Evolutionary conservation across 2,329 filamentous ascomycete genomes (phyloP).

Genomic region (Fusarium incarnatum): DNA sequence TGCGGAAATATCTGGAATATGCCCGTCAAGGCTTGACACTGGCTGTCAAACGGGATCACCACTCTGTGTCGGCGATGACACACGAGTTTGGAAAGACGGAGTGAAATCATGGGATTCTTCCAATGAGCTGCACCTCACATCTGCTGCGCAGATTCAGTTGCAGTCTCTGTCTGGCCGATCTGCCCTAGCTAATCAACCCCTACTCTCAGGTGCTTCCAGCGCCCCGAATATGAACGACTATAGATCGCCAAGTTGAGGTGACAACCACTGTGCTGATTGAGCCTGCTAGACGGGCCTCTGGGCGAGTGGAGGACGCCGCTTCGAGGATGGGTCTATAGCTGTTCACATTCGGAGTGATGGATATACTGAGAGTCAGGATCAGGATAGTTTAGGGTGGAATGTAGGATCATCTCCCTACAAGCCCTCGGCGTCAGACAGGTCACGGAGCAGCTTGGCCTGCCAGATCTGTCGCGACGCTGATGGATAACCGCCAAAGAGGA

Average conservation of each 20-base stretch:
- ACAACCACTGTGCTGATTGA: slow-evolving; percentile 21
- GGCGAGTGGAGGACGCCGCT: slow-evolving; percentile 38
- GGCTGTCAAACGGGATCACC: slow-evolving; percentile 57
- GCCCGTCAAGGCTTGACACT: slow-evolving; percentile 55
- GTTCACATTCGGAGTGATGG: slow-evolving; percentile 26
- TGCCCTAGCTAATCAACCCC: slow-evolving; percentile 27
- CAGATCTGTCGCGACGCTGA: slow-evolving; percentile 4
- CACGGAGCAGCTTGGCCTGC: slow-evolving; percentile 39
- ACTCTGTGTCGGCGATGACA: slow-evolving; percentile 31
- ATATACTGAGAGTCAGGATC: slow-evolving; percentile 15
- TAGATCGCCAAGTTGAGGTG: slow-evolving; percentile 37
- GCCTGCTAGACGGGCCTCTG: slow-evolving; percentile 45
- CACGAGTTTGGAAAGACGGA: slow-evolving; percentile 47
- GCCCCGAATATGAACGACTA: slow-evolving; percentile 21
- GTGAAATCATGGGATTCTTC: slow-evolving; percentile 46
- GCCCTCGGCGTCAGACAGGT: slow-evolving; percentile 23
- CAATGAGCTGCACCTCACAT: slow-evolving; percentile 47
- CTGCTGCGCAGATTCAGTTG: slow-evolving; percentile 51
- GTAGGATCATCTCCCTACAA: slow-evolving; percentile 49
- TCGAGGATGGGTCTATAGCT: slow-evolving; percentile 32
- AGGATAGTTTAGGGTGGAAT: slow-evolving; percentile 39
- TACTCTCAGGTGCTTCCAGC: not conserved
- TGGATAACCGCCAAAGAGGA: slow-evolving; percentile 35
- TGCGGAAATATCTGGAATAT: slow-evolving; percentile 56
- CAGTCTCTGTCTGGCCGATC: slow-evolving; percentile 43